Evolutionary conservation across 2,329 filamentous ascomycete genomes (phyloP).

Genomic region (Grosmannia serpens): DNA sequence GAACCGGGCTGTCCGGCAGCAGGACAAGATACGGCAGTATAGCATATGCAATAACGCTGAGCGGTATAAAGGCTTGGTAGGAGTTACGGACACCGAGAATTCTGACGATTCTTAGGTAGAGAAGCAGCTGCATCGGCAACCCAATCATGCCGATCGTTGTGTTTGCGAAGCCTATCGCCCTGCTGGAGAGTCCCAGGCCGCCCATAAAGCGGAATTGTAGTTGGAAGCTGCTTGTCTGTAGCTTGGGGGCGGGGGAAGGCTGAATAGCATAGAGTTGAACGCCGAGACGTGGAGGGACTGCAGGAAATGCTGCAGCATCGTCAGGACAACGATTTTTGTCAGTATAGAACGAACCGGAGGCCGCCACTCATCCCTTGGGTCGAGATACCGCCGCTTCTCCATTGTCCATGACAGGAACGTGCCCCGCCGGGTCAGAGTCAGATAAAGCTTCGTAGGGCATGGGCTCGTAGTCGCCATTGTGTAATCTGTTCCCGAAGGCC

Average conservation of each 20-base stretch:
- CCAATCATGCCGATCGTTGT: slow-evolving; percentile 2
- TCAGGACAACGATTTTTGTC: background rate
- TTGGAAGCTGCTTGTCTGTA: background rate
- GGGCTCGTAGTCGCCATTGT: background rate
- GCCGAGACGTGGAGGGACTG: slow-evolving; percentile 2
- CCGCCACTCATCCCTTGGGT: background rate
- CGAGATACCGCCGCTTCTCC: background rate
- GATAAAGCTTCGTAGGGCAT: background rate
- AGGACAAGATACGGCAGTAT: background rate
- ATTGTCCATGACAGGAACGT: background rate
- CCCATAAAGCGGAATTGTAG: background rate
- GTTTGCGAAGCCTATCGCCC: slow-evolving; percentile 1
- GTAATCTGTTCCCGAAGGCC: background rate
- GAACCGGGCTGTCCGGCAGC: background rate
- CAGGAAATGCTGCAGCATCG: background rate
- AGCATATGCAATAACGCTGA: background rate
- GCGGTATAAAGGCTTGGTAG: background rate
- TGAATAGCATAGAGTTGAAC: slow-evolving; percentile 1
- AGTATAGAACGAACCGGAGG: background rate
- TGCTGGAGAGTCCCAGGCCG: slow-evolving; percentile 1
- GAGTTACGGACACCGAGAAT: background rate
- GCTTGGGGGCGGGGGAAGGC: background rate
- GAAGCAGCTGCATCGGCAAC: background rate
- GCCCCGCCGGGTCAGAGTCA: background rate
- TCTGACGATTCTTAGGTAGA: background rate